Base-by-base conservation (phyloP, 345 rosid species). In the Aurinia saxatilis region DNA sequence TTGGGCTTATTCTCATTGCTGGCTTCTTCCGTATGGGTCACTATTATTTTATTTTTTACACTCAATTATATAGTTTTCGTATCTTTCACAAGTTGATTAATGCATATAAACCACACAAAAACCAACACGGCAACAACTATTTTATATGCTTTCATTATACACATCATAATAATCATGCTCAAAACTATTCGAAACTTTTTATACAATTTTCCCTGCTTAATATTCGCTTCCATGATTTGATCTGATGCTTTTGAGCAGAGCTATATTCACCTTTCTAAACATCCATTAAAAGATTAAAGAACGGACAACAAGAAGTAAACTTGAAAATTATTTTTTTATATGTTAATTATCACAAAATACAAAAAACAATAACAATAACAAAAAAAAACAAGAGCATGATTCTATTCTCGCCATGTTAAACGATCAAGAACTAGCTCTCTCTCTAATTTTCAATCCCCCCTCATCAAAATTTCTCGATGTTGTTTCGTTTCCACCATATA, bases 1-100 rank as follows among this genome's bases (percentile, higher is more conserved):
- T 60, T 66, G 63, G 66, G 67, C 60, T 54, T 73, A 54, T 59
- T 65, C 68, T 54, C 40, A 19, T 23, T 57, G 47, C 44, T 66
- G 63, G 50, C 68, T 60, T 27, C 67, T 60, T 54, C 62, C 71
- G 41, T 60, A 48, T 66, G 47, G 39, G 51, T 70, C 69, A 55
- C 33, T 39, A 6, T 39, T 47, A 54, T 52, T 54, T 54, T 53
- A 35, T 53, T 44, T 48, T 19, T 23, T 47, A 1, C 25, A 12
- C 25, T 12, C n/a, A 29, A n/a, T 68, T 34, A 23, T 12, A 4
- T 51, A 6, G 36, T 68, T 44, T 68, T 52, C 49, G 18, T 33
- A 45, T 46, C 63, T 70, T 70, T 61, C 57, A 30, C 31, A 11
- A 54, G 15, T 47, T 54, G 57, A 70, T 70, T 53, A 42, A 61